phyloP scores from a whole-genome alignment of 2,329 filamentous ascomycete genomes.

The Nemania diffusa region DNA sequence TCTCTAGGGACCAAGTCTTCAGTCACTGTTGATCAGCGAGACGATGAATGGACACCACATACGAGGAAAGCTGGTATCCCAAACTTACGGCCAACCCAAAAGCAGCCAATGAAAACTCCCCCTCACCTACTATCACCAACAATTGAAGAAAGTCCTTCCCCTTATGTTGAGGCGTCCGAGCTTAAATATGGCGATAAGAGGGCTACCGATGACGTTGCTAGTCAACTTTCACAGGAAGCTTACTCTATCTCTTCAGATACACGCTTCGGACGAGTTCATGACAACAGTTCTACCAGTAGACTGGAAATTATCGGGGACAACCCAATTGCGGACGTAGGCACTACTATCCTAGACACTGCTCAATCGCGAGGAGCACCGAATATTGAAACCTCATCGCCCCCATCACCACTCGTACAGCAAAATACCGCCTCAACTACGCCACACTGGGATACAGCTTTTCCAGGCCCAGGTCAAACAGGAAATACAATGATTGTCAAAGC shows the following conservation, averaged over 20 bases:
- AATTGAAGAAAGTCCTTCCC: conserved; percentile 44
- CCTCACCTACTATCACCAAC: conserved; percentile 46
- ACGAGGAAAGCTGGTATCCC: conserved; percentile 32
- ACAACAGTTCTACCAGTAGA: background rate
- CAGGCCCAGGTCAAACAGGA: background rate
- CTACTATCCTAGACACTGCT: background rate
- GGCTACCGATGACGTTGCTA: background rate
- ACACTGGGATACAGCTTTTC: background rate
- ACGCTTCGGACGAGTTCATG: background rate
- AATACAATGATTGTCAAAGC: background rate
- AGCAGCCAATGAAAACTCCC: conserved; percentile 27
- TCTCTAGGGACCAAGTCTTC: conserved; percentile 26
- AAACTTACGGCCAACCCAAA: conserved; percentile 33
- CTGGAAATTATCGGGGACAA: background rate
- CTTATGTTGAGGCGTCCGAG: background rate
- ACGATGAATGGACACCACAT: conserved; percentile 17
- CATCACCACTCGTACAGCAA: background rate
- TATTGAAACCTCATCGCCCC: background rate
- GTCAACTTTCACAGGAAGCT: background rate
- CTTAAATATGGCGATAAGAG: background rate
- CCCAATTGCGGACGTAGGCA: background rate
- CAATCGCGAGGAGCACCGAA: background rate
- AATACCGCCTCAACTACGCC: background rate
- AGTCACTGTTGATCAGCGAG: conserved; percentile 11
- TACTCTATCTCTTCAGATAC: background rate